Evolutionary conservation across 2,329 filamentous ascomycete genomes (phyloP).

Genomic region (Didymella pinodella): DNA sequence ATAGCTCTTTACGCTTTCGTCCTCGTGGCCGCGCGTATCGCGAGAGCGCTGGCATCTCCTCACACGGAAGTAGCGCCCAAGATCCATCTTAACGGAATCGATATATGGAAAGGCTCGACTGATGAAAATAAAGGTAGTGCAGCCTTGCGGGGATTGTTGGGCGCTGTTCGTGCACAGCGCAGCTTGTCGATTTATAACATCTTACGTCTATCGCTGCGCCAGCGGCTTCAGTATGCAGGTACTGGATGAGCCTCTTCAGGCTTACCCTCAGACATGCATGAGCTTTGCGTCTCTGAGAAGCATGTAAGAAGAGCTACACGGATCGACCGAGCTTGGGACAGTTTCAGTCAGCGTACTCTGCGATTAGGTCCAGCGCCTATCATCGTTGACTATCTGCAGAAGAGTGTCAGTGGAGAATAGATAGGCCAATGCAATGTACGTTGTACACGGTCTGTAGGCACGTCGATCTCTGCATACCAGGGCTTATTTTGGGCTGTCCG

Average conservation of each 20-base stretch:
- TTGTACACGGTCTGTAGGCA: constrained; percentile 4
- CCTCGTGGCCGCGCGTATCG: neutral
- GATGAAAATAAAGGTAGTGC: neutral
- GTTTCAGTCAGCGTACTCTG: constrained; percentile 1
- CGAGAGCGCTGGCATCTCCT: constrained; percentile 12
- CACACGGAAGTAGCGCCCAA: constrained; percentile 30
- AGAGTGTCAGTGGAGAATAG: neutral
- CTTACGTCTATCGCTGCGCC: too few species aligned
- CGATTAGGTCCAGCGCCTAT: neutral
- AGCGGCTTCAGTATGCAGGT: constrained; percentile 3
- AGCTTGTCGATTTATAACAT: constrained; percentile 2
- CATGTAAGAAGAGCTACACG: constrained; percentile 11
- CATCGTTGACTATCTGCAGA: neutral
- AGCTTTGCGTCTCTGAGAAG: constrained; percentile 10
- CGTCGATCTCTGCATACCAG: constrained; percentile 6
- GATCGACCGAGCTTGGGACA: constrained; percentile 5
- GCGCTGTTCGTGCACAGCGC: neutral
- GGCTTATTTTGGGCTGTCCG: constrained; percentile 15
- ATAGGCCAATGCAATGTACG: constrained; percentile 4
- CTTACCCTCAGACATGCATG: neutral
- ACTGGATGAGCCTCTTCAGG: constrained; percentile 1
- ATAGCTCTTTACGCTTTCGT: constrained; percentile 17
- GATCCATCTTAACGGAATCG: constrained; percentile 23
- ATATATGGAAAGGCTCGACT: neutral
- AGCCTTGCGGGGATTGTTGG: neutral